Evolutionary conservation across 2,329 filamentous ascomycete species (phyloP).

Genomic region (Colletotrichum somersetense): DNA sequence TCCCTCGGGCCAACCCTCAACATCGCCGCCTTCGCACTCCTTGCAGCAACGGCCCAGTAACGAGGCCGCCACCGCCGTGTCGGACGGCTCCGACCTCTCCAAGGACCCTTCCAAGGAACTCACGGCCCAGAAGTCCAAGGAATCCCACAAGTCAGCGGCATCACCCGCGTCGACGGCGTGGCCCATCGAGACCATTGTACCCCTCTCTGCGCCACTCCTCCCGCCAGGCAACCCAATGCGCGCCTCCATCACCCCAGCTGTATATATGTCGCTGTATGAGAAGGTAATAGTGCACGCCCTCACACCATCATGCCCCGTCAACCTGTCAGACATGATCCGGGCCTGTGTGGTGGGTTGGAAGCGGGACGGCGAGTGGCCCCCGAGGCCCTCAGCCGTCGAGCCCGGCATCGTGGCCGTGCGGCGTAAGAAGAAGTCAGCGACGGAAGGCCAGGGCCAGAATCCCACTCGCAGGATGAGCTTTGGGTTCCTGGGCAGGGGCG

Average conservation of each 20-base stretch:
- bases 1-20: constrained; percentile 50
- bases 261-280: constrained; percentile 87
- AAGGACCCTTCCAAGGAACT: constrained; percentile 53
- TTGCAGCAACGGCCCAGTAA: constrained; percentile 44
- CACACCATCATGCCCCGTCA: constrained; percentile 89
- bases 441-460: constrained; percentile 44
- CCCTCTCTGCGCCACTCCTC: constrained; percentile 79
- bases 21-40: constrained; percentile 41
- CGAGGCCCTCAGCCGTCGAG: constrained; percentile 65
- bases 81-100: constrained; percentile 58
- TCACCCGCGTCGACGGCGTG: constrained; percentile 48
- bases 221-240: constrained; percentile 82
- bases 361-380: constrained; percentile 92
- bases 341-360: constrained; percentile 93
- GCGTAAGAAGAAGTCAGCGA: constrained; percentile 54
- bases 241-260: constrained; percentile 77
- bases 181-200: constrained; percentile 74
- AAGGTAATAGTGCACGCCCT: constrained; percentile 86
- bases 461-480: constrained; percentile 61
- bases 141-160: constrained; percentile 50
- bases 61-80: constrained; percentile 54
- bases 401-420: constrained; percentile 55
- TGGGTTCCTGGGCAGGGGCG: constrained; percentile 57
- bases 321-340: constrained; percentile 82
- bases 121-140: constrained; percentile 50